Percentiles rank a stretch among this genome's conserved stretches.
Conservation (phyloP, 1,284 basidiomycete genomes). For the Trichosporon ovoides region DNA sequence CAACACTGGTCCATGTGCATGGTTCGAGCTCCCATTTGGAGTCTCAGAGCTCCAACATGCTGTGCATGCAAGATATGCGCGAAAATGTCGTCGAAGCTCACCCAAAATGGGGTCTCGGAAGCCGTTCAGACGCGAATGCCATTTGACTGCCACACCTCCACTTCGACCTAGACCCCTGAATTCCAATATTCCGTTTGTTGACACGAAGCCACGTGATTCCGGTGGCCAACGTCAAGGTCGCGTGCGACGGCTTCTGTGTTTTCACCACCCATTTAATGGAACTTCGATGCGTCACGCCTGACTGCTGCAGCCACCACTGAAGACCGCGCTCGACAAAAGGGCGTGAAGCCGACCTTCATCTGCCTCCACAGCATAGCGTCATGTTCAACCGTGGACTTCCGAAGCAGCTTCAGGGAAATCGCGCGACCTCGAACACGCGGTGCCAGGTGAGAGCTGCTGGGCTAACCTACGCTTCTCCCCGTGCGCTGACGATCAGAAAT, state of each 20-base stretch:
- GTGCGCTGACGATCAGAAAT: conserved; percentile 30
- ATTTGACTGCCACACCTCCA: conserved; percentile 7
- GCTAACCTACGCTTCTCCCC: not conserved
- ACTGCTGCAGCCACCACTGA: not conserved
- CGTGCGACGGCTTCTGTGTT: not conserved
- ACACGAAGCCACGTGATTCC: not conserved
- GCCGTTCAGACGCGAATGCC: not conserved
- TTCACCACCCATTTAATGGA: not conserved
- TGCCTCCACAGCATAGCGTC: not conserved
- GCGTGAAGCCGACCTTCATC: not conserved
- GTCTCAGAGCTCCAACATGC: not conserved
- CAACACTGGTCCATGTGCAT: not conserved
- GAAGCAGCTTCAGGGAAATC: conserved; percentile 35
- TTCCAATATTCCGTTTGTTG: not conserved
- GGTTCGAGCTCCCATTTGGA: not conserved
- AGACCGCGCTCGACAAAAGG: not conserved
- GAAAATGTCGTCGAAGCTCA: not conserved
- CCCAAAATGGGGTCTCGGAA: not conserved
- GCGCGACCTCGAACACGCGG: conserved; percentile 39
- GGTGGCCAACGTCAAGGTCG: not conserved
- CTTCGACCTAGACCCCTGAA: not conserved
- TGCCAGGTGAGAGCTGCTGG: conserved; percentile 38
- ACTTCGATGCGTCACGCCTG: not conserved
- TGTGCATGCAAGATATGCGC: not conserved
- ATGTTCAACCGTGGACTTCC: conserved; percentile 33